Base-by-base conservation (phyloP, 345 rosid species). In the Lepidium didymum region DNA sequence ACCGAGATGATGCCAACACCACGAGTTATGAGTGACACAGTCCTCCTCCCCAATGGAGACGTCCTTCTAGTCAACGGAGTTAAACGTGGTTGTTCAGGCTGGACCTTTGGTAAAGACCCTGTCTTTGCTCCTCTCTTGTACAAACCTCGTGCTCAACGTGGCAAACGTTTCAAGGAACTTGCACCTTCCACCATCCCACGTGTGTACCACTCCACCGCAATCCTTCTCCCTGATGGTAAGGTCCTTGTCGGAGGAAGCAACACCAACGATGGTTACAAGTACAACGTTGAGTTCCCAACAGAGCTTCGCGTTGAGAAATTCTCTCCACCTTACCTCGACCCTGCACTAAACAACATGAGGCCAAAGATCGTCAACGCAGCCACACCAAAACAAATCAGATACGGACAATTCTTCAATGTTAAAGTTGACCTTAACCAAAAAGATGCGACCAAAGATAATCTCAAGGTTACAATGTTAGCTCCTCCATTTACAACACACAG, bases 401-500 rank as follows among this genome's bases (percentile, higher is more conserved):
- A 77, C 29, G 79, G 83, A 8, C 8, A 55, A 4, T 38, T 10
- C 3, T 64, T 86, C 43, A 13, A 16, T 3, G 59, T 82, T 2
- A 74, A 70, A 42, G 47, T 84, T 15, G 61, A 50, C 11, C 62
- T 67, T 4, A 35, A 42, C 4, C 77, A 61, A 37, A 6, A 7
- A 0, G 49, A 7, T 0, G 70, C 31, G 27, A 23, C 3, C 21
- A 47, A 58, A 56, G 2, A 33, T 12, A 75, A 80, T 11, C 52
- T 85, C 6, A 74, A 37, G 68, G 73, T 87, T 8, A 78, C 75
- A 3, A 78, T 87, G 79, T 78, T 83, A 36, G 84, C 87, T 3
- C 90, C 96, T 3, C 56, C 94, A 3, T 90, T 90, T 23, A 82
- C 90, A 3, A 90, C 96, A 1, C 91, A 87, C 42, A 83, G 91